phyloP scores from a whole-genome alignment of 2,329 filamentous ascomycete genomes.

The Talaromyces sp. region DNA sequence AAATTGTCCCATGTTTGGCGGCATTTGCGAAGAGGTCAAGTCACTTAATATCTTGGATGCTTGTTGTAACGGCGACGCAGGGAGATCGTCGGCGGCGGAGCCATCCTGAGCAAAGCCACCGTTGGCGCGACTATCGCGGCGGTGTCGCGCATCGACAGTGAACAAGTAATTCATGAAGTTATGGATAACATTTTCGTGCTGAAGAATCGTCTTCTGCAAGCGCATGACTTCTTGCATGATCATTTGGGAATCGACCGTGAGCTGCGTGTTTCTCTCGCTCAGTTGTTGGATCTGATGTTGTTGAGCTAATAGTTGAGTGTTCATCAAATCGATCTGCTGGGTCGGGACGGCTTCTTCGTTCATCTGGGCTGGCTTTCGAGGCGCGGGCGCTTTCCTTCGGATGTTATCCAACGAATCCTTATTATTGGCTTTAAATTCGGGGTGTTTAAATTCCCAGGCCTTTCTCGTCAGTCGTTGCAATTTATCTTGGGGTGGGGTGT shows the following conservation, averaged over 20 bases:
- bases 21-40: conserved; percentile 59
- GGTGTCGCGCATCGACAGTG: conserved; percentile 60
- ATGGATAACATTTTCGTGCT: conserved; percentile 68
- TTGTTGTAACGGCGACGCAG: conserved; percentile 65
- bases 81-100: conserved; percentile 57
- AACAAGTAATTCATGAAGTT: conserved; percentile 68
- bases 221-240: conserved; percentile 62
- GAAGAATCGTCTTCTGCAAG: conserved; percentile 67
- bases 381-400: conserved; percentile 86
- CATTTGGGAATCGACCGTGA: conserved; percentile 64
- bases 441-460: conserved; percentile 97
- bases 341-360: conserved; percentile 74
- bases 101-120: conserved; percentile 38
- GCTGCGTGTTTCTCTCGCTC: conserved; percentile 78
- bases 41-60: conserved; percentile 64
- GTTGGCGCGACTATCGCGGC: conserved; percentile 56
- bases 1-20: conserved; percentile 61
- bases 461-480: conserved; percentile 34
- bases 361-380: conserved; percentile 66
- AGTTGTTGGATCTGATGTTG: conserved; percentile 88
- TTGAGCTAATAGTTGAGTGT: conserved; percentile 81
- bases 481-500: not conserved
- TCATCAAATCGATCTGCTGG: conserved; percentile 85
- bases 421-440: conserved; percentile 91
- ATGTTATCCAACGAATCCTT: conserved; percentile 98